Evolutionary conservation across 208 protist species (phyloP).

Genomic region (Crithidia mellificae): DNA sequence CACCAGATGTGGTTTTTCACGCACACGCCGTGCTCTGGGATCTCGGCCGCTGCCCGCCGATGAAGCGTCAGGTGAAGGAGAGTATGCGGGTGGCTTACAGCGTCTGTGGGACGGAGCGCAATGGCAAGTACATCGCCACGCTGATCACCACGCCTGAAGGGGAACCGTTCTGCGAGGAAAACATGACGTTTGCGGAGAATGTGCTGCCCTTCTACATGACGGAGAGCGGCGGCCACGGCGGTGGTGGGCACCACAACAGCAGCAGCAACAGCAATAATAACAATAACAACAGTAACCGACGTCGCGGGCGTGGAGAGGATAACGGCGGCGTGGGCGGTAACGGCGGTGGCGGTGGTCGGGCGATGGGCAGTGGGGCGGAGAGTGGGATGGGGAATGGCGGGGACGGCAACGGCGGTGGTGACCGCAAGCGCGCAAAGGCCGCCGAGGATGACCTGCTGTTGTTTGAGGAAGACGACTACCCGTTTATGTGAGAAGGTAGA

Average conservation of each 20-base stretch:
- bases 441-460: conserved; percentile 66
- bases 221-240: conserved; percentile 5
- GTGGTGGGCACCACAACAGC: no score
- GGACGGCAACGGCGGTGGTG: conserved; percentile 17
- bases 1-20: conserved; percentile 57
- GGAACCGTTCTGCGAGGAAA: conserved; percentile 45
- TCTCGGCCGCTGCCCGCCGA: conserved; percentile 30
- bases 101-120: conserved; percentile 46
- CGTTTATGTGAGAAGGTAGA: conserved; percentile 31
- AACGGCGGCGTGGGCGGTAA: conserved; percentile 7
- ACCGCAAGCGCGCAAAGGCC: conserved; percentile 41
- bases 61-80: conserved; percentile 50
- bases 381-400: conserved; percentile 20
- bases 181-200: conserved; percentile 53
- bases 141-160: conserved; percentile 67
- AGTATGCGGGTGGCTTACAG: conserved; percentile 65
- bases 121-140: conserved; percentile 65
- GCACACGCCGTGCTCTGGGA: conserved; percentile 64
- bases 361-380: conserved; percentile 5
- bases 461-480: conserved; percentile 62
- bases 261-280: no score
- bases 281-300: conserved; percentile 6
- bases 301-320: conserved; percentile 30
- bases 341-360: conserved; percentile 14
- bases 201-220: conserved; percentile 23